A percentile compares a stretch with the other conserved stretches of the same genome.
Conservation (phyloP, 805 yeast species). For the Nakazawaea anatomiae region DNA sequence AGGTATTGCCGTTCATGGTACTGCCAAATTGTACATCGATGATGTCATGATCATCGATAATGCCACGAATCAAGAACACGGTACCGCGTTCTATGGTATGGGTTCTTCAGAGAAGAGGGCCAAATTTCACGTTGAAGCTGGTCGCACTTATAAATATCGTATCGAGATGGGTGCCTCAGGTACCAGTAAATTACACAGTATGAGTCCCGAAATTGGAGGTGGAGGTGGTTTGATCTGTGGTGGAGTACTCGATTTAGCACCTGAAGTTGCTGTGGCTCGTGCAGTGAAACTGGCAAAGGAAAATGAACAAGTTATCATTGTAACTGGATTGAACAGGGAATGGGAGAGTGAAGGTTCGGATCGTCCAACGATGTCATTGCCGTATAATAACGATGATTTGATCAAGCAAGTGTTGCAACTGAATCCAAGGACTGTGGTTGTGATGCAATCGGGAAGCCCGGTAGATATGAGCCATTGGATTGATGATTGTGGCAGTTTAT, state of each 20-base stretch:
- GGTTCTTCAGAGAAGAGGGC: conserved; percentile 50
- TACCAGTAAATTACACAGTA: conserved; percentile 20
- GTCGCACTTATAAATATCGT: conserved; percentile 36
- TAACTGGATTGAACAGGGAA: conserved; percentile 31
- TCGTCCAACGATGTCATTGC: conserved; percentile 29
- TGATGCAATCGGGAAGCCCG: conserved; percentile 36
- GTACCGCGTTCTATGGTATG: conserved; percentile 44
- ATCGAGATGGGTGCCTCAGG: conserved; percentile 48
- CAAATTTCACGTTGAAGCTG: conserved; percentile 32
- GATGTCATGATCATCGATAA: conserved; percentile 51
- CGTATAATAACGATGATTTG: conserved; percentile 28
- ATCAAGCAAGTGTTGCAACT: conserved; percentile 25
- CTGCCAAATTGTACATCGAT: conserved; percentile 49
- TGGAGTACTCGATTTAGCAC: conserved; percentile 11
- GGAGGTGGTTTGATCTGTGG: conserved; percentile 19
- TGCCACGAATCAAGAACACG: conserved; percentile 43
- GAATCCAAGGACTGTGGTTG: conserved; percentile 29
- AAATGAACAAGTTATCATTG: conserved; percentile 29
- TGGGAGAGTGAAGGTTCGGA: conserved; percentile 38
- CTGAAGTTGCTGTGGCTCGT: conserved; percentile 11
- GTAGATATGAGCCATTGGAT: conserved; percentile 35
- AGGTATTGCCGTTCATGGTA: conserved; percentile 48
- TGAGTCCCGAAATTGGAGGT: conserved; percentile 11
- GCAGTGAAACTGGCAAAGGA: conserved; percentile 29
- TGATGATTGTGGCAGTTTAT: conserved; percentile 21